Conservation (phyloP, 192 early-diverging fungal species). For the Dissophora globulifera region DNA sequence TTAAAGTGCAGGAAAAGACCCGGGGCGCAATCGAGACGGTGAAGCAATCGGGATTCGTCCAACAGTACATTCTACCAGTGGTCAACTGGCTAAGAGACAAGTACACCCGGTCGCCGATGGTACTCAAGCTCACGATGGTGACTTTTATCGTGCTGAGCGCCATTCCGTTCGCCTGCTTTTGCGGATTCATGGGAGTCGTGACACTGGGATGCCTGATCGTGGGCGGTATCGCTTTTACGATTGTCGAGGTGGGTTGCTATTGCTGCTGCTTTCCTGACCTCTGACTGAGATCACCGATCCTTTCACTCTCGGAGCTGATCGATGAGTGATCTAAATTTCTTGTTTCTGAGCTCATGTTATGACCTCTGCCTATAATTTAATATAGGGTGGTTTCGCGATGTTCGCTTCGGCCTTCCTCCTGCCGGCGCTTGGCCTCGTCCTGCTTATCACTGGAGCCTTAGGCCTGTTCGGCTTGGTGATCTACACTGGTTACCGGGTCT, state of each 20-base stretch:
- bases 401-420: slow-evolving; percentile 35
- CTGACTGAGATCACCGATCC: too few species aligned
- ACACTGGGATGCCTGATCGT: slow-evolving; percentile 24
- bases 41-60: slow-evolving; percentile 8
- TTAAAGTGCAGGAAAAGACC: slow-evolving; percentile 17
- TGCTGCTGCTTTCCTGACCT: too few species aligned
- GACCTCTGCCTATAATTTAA: background rate
- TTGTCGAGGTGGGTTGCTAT: slow-evolving; percentile 26
- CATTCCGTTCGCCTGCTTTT: slow-evolving; percentile 22
- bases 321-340: background rate
- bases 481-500: slow-evolving; percentile 4
- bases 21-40: background rate
- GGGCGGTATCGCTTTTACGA: slow-evolving; percentile 14
- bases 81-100: background rate
- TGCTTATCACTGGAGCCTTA: slow-evolving; percentile 18
- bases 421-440: slow-evolving; percentile 23
- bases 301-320: too few species aligned
- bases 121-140: slow-evolving; percentile 4
- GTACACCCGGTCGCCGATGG: background rate
- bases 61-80: slow-evolving; percentile 14
- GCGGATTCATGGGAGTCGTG: slow-evolving; percentile 26
- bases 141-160: slow-evolving; percentile 18
- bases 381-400: slow-evolving; percentile 35
- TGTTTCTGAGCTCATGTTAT: background rate
- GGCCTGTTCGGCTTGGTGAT: slow-evolving; percentile 5